phyloP scores from a whole-genome alignment of 2,329 filamentous ascomycete genomes.

The Emergomyces pasteurianus region DNA sequence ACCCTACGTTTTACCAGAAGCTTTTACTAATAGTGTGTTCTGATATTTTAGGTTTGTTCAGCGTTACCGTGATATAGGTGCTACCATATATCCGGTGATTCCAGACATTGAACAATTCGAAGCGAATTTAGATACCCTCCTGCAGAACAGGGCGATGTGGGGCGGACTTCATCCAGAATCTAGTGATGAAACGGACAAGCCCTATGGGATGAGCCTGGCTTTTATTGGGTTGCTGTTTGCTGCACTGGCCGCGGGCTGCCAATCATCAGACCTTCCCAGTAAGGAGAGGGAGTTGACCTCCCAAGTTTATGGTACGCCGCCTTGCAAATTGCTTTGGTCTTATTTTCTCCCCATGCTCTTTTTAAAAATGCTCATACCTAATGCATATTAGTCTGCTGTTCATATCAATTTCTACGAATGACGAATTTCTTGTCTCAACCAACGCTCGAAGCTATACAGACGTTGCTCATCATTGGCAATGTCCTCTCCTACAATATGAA shows the following conservation, averaged over 20 bases:
- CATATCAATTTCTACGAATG: constrained; percentile 52
- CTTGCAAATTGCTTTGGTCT: not conserved
- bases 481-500: constrained; percentile 54
- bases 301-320: constrained; percentile 45
- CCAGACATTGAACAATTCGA: constrained; percentile 46
- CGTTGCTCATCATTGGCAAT: constrained; percentile 49
- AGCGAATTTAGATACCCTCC: constrained; percentile 40
- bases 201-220: constrained; percentile 46
- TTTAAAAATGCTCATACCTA: constrained; percentile 14
- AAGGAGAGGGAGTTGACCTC: constrained; percentile 52
- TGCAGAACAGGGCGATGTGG: constrained; percentile 39
- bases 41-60: constrained; percentile 7
- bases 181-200: constrained; percentile 40
- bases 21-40: not conserved
- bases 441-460: constrained; percentile 50
- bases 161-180: constrained; percentile 30
- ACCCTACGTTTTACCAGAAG: not conserved
- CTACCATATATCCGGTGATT: constrained; percentile 49
- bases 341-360: not conserved
- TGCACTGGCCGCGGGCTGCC: constrained; percentile 50
- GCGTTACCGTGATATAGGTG: constrained; percentile 10
- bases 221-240: constrained; percentile 51
- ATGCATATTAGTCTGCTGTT: constrained; percentile 45
- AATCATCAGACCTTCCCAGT: constrained; percentile 45
- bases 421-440: constrained; percentile 53